Base-by-base conservation (phyloP, 2,329 filamentous ascomycete genomes). In the Sarocladium brachiariae region DNA sequence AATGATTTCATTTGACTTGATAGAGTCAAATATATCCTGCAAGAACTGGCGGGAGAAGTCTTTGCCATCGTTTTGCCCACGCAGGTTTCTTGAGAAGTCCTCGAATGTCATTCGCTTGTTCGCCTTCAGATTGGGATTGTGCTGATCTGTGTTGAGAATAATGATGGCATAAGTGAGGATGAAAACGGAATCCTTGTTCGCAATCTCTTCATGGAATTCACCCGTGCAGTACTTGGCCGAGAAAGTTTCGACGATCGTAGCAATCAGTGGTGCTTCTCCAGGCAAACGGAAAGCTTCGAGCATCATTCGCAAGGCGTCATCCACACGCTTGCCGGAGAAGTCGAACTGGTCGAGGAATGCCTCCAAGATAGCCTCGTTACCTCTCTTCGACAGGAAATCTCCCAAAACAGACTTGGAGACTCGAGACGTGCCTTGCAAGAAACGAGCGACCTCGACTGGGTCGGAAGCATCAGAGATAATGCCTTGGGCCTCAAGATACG, bases 111-210 rank as follows among this genome's bases (percentile, higher is more conserved):
- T 99, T 35, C 92, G 87, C 61, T 86, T 87, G 58, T 83, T 74
- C 2, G 77, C 68, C 58, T 82, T 90, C 55, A 97, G 68, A 58
- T 96, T 97, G 0, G 90, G 91, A 61, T 95, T 99, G 66, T 97
- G 93, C 60, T 95, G 87, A 63, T 99, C 93, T 1, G 92, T 96
- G 63, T 99, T 99, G 51, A 99, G 74, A 81, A 99, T 90, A 65
- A 99, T 96, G 61, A 96, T 95, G 33, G 91, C 93, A 64, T 99
- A 99, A 0, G 88, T 92, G 49, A 99, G 74, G 45, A 99, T 83
- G 61, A 88, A 99, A 19, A 93, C 84, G 7, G 90, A 83, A 65
- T 99, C 93, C 59, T 88, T 86, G 61, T 95, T 84, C 6, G 84
- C 86, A 55, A 97, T 83, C 19, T 84, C 86, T 50, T 86, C 80